Percentiles rank a stretch among this genome's conserved stretches.
Conservation (phyloP, 1,139 yeast genomes). For the Pichia norvegensis region DNA sequence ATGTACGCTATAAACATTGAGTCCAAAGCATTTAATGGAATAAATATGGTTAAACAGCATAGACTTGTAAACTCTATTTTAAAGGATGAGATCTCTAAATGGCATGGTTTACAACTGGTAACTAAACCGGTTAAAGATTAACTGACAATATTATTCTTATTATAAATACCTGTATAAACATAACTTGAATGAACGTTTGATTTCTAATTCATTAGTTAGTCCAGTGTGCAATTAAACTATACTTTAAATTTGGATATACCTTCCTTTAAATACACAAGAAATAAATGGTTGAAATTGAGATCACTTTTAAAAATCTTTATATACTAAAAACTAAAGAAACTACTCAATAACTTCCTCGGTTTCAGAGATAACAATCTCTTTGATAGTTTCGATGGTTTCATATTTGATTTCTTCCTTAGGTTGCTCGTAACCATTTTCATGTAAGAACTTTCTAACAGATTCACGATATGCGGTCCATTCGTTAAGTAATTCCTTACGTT, state of each 20-base stretch:
- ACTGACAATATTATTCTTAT: background rate
- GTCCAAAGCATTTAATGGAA: conserved; percentile 67
- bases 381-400: conserved; percentile 61
- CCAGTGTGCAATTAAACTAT: no score
- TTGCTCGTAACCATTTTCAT: conserved; percentile 26
- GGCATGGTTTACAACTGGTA: conserved; percentile 91
- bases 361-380: conserved; percentile 66
- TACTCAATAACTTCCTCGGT: conserved; percentile 64
- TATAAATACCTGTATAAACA: background rate
- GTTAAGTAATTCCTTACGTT: conserved; percentile 72
- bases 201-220: no score
- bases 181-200: no score
- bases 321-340: background rate
- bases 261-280: no score
- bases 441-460: conserved; percentile 42
- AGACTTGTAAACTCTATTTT: conserved; percentile 75
- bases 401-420: conserved; percentile 37
- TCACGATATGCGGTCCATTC: conserved; percentile 84
- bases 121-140: conserved; percentile 42
- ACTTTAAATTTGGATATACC: no score
- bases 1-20: conserved; percentile 87
- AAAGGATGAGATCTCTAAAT: conserved; percentile 76
- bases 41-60: conserved; percentile 85
- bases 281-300: no score
- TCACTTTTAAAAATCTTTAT: no score